Percentiles rank a stretch among this genome's conserved stretches.
These are phyloP conservation scores for Candida rishiriensis DNA, from an alignment of 805 yeast species.

Conservation along the genomic window DNA sequence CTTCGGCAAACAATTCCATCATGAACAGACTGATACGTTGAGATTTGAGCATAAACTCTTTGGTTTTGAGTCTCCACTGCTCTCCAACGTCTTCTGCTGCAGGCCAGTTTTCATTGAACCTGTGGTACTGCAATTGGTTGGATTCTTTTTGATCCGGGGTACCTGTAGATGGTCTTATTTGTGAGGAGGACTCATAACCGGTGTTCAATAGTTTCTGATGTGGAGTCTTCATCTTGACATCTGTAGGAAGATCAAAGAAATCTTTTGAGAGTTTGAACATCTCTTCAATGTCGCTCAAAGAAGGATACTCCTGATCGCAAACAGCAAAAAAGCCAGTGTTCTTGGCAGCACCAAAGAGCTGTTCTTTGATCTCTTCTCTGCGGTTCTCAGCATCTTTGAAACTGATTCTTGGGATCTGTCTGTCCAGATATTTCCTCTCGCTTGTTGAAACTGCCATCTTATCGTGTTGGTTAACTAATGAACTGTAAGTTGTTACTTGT, in stretches of 20 bases:
- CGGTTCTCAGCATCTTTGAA: slow-evolving; percentile 21
- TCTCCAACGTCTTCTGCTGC: slow-evolving; percentile 24
- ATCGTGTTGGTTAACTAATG: too few species aligned
- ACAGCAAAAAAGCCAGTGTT: slow-evolving; percentile 29
- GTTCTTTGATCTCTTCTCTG: slow-evolving; percentile 28
- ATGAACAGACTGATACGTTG: slow-evolving; percentile 25
- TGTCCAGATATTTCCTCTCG: slow-evolving; percentile 11
- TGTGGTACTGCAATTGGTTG: slow-evolving; percentile 29
- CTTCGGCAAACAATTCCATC: slow-evolving; percentile 28
- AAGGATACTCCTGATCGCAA: slow-evolving; percentile 30
- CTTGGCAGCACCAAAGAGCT: slow-evolving; percentile 28
- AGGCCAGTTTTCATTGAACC: slow-evolving; percentile 31
- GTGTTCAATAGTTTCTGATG: slow-evolving; percentile 29
- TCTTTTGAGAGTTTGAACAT: slow-evolving; percentile 22
- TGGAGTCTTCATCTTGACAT: slow-evolving; percentile 28
- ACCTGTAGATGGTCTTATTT: slow-evolving; percentile 33
- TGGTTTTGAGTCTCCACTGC: slow-evolving; percentile 24
- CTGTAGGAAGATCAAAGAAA: slow-evolving; percentile 23
- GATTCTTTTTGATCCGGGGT: slow-evolving; percentile 32
- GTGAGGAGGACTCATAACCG: slow-evolving; percentile 31
- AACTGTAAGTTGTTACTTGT: too few species aligned
- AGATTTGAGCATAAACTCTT: slow-evolving; percentile 20
- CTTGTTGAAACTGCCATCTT: slow-evolving; percentile 4
- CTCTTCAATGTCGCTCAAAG: slow-evolving; percentile 25
- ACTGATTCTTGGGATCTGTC: slow-evolving; percentile 29